These are phyloP conservation scores for Mortierella sp. DNA, from an alignment of 371 early-diverging fungal species.

Conservation along the genomic window DNA sequence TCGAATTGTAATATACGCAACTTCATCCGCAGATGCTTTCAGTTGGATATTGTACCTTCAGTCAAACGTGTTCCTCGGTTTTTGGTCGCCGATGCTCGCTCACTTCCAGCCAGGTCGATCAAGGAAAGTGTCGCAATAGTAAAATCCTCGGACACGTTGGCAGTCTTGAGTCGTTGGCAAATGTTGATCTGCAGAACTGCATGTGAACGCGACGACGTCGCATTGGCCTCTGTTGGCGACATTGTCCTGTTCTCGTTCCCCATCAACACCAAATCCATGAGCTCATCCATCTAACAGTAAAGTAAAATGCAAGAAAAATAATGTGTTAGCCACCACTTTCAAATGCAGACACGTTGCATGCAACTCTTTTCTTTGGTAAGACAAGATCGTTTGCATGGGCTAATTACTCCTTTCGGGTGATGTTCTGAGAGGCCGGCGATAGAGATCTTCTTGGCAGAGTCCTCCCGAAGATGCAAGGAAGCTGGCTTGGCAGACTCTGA, in stretches of 20 bases:
- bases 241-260: slow-evolving; percentile 81
- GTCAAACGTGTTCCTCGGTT: slow-evolving; percentile 78
- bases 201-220: slow-evolving; percentile 86
- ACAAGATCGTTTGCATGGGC: neutral
- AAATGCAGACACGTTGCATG: neutral
- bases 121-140: slow-evolving; percentile 82
- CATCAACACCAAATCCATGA: slow-evolving; percentile 66
- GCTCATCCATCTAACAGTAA: slow-evolving; percentile 60
- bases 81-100: slow-evolving; percentile 78
- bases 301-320: neutral
- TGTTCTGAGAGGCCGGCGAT: slow-evolving; percentile 70
- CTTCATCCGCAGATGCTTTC: neutral
- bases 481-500: slow-evolving; percentile 44
- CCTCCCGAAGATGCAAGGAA: slow-evolving; percentile 80
- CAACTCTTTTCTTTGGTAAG: no score
- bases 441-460: slow-evolving; percentile 70
- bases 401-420: slow-evolving; percentile 53
- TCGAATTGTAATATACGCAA: neutral
- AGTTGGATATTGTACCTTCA: slow-evolving; percentile 62
- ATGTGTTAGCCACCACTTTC: neutral
- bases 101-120: slow-evolving; percentile 95
- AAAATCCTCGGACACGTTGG: slow-evolving; percentile 60
- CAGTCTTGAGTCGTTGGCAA: slow-evolving; percentile 66
- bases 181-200: slow-evolving; percentile 92
- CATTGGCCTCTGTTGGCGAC: slow-evolving; percentile 85